phyloP scores from a whole-genome alignment of 2,329 filamentous ascomycete species.

The Fusarium metavorans region DNA sequence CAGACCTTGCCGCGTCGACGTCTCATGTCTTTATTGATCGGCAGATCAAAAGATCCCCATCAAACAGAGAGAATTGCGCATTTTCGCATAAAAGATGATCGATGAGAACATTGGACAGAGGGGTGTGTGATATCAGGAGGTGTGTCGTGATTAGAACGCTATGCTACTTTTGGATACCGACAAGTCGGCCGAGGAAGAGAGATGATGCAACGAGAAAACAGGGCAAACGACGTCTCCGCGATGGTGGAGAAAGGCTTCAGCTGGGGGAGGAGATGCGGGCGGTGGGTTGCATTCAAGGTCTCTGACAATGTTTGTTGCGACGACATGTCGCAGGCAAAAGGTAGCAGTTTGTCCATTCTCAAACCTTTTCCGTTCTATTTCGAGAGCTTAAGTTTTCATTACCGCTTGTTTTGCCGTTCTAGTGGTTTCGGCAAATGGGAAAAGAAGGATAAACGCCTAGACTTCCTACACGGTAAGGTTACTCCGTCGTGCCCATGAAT shows the following conservation, averaged over 20 bases:
- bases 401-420: neutral
- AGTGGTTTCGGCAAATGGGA: neutral
- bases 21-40: conserved; percentile 10
- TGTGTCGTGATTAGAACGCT: neutral
- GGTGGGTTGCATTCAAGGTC: neutral
- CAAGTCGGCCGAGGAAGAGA: conserved; percentile 4
- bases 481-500: neutral
- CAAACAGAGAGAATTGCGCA: conserved; percentile 1
- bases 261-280: neutral
- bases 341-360: neutral
- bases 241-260: conserved; percentile 4
- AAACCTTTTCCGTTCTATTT: neutral
- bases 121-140: neutral
- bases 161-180: conserved; percentile 24
- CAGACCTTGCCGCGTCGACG: neutral
- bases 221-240: neutral
- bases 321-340: neutral
- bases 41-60: neutral
- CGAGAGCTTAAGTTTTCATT: neutral
- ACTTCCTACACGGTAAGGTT: neutral
- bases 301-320: conserved; percentile 4
- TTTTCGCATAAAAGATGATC: neutral
- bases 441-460: neutral
- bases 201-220: neutral
- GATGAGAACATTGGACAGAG: neutral